A percentile compares a stretch with the other conserved stretches of the same genome.
phyloP scores from a whole-genome alignment of 306 rosid genomes.

The Pueraria montana region DNA sequence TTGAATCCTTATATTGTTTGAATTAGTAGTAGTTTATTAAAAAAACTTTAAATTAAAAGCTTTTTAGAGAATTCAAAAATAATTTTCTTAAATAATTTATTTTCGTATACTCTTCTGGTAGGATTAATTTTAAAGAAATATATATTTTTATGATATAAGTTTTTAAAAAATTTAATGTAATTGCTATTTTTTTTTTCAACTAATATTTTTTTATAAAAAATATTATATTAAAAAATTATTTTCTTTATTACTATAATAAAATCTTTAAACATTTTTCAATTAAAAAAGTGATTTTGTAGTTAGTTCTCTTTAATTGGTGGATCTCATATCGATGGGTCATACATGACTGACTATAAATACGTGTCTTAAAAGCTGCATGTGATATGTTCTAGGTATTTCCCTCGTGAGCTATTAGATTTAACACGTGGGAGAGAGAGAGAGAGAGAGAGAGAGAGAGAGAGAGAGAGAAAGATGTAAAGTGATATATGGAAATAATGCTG shows the following conservation, averaged over 20 bases:
- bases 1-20: not conserved
- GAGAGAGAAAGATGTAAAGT: no score
- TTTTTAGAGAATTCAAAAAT: not conserved
- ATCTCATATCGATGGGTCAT: slow-evolving; percentile 19
- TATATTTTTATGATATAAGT: not conserved
- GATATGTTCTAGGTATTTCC: slow-evolving; percentile 40
- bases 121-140: not conserved
- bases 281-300: not conserved
- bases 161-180: no score
- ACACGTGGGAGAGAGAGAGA: slow-evolving; percentile 38
- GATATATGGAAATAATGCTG: slow-evolving; percentile 2
- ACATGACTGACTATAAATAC: slow-evolving; percentile 2
- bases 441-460: no score
- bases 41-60: no score
- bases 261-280: not conserved
- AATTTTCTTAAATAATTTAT: not conserved
- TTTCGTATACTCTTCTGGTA: not conserved
- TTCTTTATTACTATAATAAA: not conserved
- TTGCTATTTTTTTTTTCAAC: not conserved
- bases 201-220: not conserved
- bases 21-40: no score
- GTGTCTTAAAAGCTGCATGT: slow-evolving; percentile 44
- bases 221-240: not conserved
- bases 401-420: slow-evolving; percentile 40
- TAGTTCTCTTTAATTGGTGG: not conserved